These are phyloP conservation scores for Apostasia ramifera DNA, from an alignment of 106 monocot genomes.

Conservation along the genomic window DNA sequence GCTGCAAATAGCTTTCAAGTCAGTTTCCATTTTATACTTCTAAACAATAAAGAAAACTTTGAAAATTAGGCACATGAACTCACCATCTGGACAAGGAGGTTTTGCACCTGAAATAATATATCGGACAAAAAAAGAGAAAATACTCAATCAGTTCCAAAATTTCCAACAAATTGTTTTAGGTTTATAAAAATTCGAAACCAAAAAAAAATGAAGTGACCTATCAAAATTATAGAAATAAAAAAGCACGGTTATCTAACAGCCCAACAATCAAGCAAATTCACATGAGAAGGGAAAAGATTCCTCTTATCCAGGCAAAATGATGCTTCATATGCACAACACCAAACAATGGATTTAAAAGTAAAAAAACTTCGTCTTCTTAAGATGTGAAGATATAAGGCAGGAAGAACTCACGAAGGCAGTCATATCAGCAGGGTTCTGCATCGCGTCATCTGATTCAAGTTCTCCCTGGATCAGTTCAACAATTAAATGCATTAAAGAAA, in stretches of 20 bases:
- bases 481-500: background rate
- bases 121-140: background rate
- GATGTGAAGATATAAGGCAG: background rate
- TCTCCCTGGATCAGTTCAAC: slow-evolving; percentile 29
- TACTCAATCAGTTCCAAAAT: background rate
- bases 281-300: too few species aligned
- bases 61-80: slow-evolving; percentile 8
- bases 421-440: slow-evolving; percentile 62
- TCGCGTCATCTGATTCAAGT: slow-evolving; percentile 38
- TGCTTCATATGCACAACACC: too few species aligned
- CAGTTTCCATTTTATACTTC: background rate
- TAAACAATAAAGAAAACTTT: background rate
- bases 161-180: too few species aligned
- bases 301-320: too few species aligned
- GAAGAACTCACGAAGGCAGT: slow-evolving; percentile 50
- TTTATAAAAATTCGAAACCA: background rate
- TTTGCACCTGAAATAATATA: slow-evolving; percentile 55
- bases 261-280: too few species aligned
- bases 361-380: background rate
- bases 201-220: background rate
- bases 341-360: too few species aligned
- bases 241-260: background rate
- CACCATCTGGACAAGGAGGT: slow-evolving; percentile 79
- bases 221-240: too few species aligned
- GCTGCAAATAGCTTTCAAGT: slow-evolving; percentile 35